Evolutionary conservation across 2,329 filamentous ascomycete species (phyloP).

Genomic region (Aspergillus pseudoterreus): DNA sequence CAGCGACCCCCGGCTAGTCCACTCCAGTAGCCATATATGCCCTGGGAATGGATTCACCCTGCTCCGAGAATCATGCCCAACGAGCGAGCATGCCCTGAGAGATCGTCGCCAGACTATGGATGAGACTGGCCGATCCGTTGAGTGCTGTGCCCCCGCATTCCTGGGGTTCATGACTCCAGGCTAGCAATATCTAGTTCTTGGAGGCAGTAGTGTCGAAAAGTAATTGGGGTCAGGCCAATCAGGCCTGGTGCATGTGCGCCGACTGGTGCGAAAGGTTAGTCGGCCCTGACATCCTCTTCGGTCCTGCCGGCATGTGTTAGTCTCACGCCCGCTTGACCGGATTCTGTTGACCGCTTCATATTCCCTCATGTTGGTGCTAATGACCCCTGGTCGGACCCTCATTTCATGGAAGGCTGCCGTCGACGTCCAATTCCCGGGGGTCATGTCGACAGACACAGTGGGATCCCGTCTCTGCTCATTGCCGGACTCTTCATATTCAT

Average conservation of each 20-base stretch:
- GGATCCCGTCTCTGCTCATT: not conserved
- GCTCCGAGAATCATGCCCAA: not conserved
- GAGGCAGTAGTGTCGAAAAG: not conserved
- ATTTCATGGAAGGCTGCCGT: not conserved
- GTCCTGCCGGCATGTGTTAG: not conserved
- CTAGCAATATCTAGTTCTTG: not conserved
- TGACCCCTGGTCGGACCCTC: not conserved
- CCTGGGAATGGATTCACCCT: not conserved
- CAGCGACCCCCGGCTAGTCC: not conserved
- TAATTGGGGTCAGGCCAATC: not conserved
- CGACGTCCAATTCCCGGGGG: not conserved
- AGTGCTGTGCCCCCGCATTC: slow-evolving; percentile 6
- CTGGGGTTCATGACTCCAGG: not conserved
- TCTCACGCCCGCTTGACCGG: not conserved
- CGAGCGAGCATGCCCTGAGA: slow-evolving; percentile 7
- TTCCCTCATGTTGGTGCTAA: not conserved
- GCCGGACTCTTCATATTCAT: not conserved
- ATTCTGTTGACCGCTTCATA: not conserved
- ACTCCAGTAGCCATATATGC: not conserved
- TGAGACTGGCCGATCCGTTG: not conserved
- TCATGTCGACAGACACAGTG: too few species aligned
- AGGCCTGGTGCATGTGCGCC: not conserved
- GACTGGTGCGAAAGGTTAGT: not conserved
- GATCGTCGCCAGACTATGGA: slow-evolving; percentile 10
- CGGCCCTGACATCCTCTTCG: not conserved